Base-by-base conservation (phyloP, 257 asterid genomes). In the Nicotiana otophora region DNA sequence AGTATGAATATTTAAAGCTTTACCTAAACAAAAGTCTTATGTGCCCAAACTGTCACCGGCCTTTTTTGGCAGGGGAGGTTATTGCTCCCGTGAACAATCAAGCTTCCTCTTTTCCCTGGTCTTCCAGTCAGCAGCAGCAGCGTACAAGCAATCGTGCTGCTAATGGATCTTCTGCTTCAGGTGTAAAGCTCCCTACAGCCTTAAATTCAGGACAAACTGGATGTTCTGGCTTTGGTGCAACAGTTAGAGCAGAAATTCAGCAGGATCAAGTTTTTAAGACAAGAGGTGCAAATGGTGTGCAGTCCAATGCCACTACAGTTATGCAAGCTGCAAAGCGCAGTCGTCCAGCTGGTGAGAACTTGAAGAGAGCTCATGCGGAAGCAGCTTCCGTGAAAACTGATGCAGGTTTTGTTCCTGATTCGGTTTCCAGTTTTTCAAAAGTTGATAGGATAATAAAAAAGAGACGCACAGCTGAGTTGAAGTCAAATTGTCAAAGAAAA, bases 51-150 rank as follows among this genome's bases (percentile, higher is more conserved):
- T 94, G 98, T 78, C 70, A 19, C 76, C 58, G 53, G 81, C 89
- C 92, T 33, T 92, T 90, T 90, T 39, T 84, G 66, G 94, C 98
- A 12, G 62, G 10, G 31, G 88, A 85, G 86, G 83, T 81, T n/a
- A 89, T 86, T 26, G 78, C 86, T 77, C 95, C 72, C 9, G 81
- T 54, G 61, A 88, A 64, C 17, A 36, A 15, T 48, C 57, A 42
- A 14, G 48, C 28, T 55, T 31, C 88, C 53, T 58, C 79, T 5
- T 26, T 33, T 28, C 84, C 77, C 5, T 5, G 84, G 70, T 46
- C 80, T 53, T 48, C 69, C 53, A 67, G 65, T 64, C 83, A n/a
- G 67, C 86, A 85, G 78, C 87, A 85, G 78, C 87, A 77, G 82
- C 83, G 51, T 72, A 20, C 57, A 58, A 57, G 57, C 34, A 65